These are phyloP conservation scores for Paradendryphiella salina DNA, from an alignment of 2,329 filamentous ascomycete species.

Conservation along the genomic window DNA sequence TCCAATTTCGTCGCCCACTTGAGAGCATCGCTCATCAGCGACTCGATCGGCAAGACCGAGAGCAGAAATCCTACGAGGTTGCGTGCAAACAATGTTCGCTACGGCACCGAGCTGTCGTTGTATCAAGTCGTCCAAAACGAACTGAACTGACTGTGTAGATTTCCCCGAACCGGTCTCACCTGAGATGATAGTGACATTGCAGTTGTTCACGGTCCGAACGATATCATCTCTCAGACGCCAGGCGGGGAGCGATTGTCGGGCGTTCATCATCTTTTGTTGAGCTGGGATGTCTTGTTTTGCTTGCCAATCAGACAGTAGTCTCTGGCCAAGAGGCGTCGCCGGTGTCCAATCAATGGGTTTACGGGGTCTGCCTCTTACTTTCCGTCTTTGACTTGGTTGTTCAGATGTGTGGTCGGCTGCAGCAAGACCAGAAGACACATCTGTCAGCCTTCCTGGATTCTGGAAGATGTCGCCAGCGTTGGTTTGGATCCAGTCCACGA, in stretches of 20 bases:
- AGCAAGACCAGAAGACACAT: slow-evolving; percentile 75
- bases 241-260: slow-evolving; percentile 76
- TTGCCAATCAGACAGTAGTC: slow-evolving; percentile 67
- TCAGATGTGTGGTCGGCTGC: slow-evolving; percentile 52
- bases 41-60: slow-evolving; percentile 93
- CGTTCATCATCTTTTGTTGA: slow-evolving; percentile 74
- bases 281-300: slow-evolving; percentile 65
- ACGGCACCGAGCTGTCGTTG: slow-evolving; percentile 70
- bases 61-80: slow-evolving; percentile 91
- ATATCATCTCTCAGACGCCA: slow-evolving; percentile 82
- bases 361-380: slow-evolving; percentile 30
- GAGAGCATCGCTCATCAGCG: slow-evolving; percentile 82
- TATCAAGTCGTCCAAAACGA: slow-evolving; percentile 90
- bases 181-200: slow-evolving; percentile 94
- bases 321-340: slow-evolving; percentile 61
- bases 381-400: slow-evolving; percentile 19
- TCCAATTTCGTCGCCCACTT: slow-evolving; percentile 84
- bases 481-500: slow-evolving; percentile 89
- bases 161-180: slow-evolving; percentile 97
- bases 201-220: slow-evolving; percentile 70
- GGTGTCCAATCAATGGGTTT: slow-evolving; percentile 67
- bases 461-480: slow-evolving; percentile 81
- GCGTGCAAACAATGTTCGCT: slow-evolving; percentile 92
- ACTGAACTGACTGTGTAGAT: slow-evolving; percentile 95
- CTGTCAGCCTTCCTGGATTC: slow-evolving; percentile 78